phyloP scores from a whole-genome alignment of 2,329 filamentous ascomycete species.

The Blastomyces silverae region DNA sequence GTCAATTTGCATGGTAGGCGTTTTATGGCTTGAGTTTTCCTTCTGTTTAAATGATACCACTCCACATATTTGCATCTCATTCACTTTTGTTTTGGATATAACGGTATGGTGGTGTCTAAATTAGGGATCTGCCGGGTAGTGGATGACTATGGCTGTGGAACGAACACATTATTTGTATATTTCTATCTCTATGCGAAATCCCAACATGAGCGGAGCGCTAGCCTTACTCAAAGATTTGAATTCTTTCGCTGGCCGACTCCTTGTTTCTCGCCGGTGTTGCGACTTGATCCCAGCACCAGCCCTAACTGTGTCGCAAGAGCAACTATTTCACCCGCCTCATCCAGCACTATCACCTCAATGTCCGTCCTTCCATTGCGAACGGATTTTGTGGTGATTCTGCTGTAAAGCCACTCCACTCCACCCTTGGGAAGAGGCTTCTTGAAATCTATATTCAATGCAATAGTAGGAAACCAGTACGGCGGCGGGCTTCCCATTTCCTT shows the following conservation, averaged over 20 bases:
- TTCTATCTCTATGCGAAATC: background rate
- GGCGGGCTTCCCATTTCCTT: constrained; percentile 6
- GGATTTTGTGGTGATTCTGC: constrained; percentile 6
- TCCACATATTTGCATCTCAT: background rate
- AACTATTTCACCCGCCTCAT: constrained; percentile 8
- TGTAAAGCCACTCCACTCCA: constrained; percentile 10
- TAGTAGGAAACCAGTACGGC: constrained; percentile 11
- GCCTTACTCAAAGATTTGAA: background rate
- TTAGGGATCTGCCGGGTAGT: background rate
- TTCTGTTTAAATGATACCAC: constrained; percentile 5
- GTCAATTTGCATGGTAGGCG: background rate
- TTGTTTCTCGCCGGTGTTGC: constrained; percentile 7
- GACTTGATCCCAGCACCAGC: constrained; percentile 4
- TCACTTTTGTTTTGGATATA: constrained; percentile 1
- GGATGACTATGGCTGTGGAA: background rate
- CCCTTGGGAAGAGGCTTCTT: constrained; percentile 4
- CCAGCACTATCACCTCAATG: constrained; percentile 12
- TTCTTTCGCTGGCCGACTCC: background rate
- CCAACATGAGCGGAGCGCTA: background rate
- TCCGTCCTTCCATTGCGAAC: constrained; percentile 8
- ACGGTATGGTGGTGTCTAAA: no score
- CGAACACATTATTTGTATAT: background rate
- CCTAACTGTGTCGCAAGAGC: constrained; percentile 11
- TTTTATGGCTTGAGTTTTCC: background rate
- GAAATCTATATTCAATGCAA: constrained; percentile 9